These are phyloP conservation scores for Aspergillus saccharolyticus DNA, from an alignment of 495 filamentous ascomycete species.

Conservation along the genomic window DNA sequence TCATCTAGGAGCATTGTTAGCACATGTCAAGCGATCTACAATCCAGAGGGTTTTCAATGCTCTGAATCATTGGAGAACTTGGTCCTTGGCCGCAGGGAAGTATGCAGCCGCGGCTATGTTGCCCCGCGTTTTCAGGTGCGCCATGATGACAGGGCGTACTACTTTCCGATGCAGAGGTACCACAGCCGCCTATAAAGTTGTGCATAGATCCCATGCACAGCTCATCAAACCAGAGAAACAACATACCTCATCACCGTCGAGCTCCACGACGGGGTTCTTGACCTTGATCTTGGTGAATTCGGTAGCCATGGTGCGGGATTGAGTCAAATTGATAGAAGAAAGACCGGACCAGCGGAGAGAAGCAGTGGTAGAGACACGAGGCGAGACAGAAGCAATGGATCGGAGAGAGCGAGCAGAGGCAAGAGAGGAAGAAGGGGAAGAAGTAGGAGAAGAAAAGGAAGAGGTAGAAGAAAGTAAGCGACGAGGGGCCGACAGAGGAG, in stretches of 20 bases:
- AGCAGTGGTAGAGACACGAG: conserved; percentile 25
- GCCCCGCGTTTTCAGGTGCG: conserved; percentile 28
- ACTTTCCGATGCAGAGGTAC: conserved; percentile 13
- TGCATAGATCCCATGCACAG: not conserved
- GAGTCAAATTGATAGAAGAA: conserved; percentile 26
- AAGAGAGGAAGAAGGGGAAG: conserved; percentile 25
- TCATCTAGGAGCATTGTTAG: conserved; percentile 61
- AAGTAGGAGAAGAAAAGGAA: conserved; percentile 18
- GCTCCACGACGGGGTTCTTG: conserved; percentile 92
- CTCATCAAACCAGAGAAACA: not conserved
- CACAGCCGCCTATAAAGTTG: conserved; percentile 26
- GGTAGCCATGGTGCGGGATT: conserved; percentile 45
- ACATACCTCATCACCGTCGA: conserved; percentile 87
- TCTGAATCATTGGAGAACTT: conserved; percentile 16
- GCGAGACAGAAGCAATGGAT: conserved; percentile 27
- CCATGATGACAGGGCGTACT: conserved; percentile 26
- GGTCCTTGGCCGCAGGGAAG: conserved; percentile 11
- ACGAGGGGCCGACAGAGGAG: conserved; percentile 28
- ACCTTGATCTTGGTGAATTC: conserved; percentile 81
- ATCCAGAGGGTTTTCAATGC: conserved; percentile 7
- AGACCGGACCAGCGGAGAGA: conserved; percentile 35
- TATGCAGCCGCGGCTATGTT: conserved; percentile 27
- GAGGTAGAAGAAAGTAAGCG: conserved; percentile 17
- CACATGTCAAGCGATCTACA: conserved; percentile 16
- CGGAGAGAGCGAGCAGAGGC: conserved; percentile 21